phyloP scores from a whole-genome alignment of 192 early-diverging fungal species.

The Coemansia sp. region DNA sequence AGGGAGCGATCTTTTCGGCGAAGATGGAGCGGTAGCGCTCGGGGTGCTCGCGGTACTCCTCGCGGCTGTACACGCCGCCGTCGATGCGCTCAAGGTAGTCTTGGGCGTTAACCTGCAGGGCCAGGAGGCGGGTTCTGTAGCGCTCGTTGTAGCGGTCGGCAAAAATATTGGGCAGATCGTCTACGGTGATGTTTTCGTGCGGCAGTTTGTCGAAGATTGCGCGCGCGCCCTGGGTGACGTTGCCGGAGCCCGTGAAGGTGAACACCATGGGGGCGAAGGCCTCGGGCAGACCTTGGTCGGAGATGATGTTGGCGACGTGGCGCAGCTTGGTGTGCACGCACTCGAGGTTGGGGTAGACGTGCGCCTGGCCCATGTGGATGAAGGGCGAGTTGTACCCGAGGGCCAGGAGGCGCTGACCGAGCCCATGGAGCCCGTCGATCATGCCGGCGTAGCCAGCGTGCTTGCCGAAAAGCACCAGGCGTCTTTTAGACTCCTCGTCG shows the following conservation, averaged over 20 bases:
- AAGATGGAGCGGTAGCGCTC: slow-evolving; percentile 75
- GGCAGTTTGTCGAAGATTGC: slow-evolving; percentile 90
- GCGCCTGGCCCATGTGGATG: slow-evolving; percentile 73
- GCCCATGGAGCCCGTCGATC: slow-evolving; percentile 88
- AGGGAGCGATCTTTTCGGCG: slow-evolving; percentile 88
- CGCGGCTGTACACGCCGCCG: slow-evolving; percentile 56
- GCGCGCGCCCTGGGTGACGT: slow-evolving; percentile 88
- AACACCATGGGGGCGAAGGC: slow-evolving; percentile 88
- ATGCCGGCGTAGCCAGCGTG: slow-evolving; percentile 95
- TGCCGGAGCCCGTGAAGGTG: slow-evolving; percentile 87
- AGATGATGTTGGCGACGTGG: slow-evolving; percentile 74
- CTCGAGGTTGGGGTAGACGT: slow-evolving; percentile 67
- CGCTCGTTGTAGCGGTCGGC: slow-evolving; percentile 57
- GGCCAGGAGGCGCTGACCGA: slow-evolving; percentile 88
- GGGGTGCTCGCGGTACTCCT: slow-evolving; percentile 78
- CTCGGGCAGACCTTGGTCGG: slow-evolving; percentile 82
- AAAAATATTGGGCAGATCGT: slow-evolving; percentile 61
- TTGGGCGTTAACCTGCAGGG: slow-evolving; percentile 67
- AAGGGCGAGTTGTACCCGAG: slow-evolving; percentile 95
- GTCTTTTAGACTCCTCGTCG: slow-evolving; percentile 61
- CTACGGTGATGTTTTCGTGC: slow-evolving; percentile 80
- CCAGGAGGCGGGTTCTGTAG: slow-evolving; percentile 59
- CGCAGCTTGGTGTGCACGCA: slow-evolving; percentile 59
- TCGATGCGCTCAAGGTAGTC: slow-evolving; percentile 84
- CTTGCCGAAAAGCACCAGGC: slow-evolving; percentile 88